Base-by-base conservation (phyloP, 495 filamentous ascomycete species). In the Chaetomium cochliodes region DNA sequence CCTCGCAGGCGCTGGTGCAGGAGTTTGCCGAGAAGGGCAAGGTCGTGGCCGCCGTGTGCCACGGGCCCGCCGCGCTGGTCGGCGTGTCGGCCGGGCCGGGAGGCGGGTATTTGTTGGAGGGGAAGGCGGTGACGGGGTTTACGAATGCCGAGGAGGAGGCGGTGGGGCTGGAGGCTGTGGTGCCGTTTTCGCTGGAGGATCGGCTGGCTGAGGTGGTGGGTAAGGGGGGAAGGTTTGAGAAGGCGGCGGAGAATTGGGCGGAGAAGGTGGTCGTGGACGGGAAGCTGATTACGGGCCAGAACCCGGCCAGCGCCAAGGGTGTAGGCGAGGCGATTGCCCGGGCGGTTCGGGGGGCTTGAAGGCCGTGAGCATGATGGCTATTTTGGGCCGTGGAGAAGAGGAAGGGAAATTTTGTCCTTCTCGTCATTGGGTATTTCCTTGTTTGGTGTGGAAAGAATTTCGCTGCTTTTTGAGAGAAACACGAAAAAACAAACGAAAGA, bases 281-380 rank as follows among this genome's bases (percentile, higher is more conserved):
- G 0, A 78, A 76, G 68, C 60, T 92, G 60, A 88, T 92, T 64
- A 92, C 90, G 2, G 90, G 90, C 0, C 88, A 92, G 79, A 92
- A 92, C 67, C 90, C 90, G 18, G 83, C 81, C 11, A 87, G 84
- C 72, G 88, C 87, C 15, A 79, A 76, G 30, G 81, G 72, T 0
- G 77, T 92, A 53, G 89, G 82, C 0, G 80, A 88, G 73, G 79
- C 72, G n/a, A 65, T 82, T 65, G 68, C 75, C 18, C 76, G 75
- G 69, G 68, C 71, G 11, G 50, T 69, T 23, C 11, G 20, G 54
- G 47, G 33, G 41, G 65, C 30, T 18, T 63, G 50, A 67, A n/a
- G n/a, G n/a, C n/a, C n/a, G n/a, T n/a, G n/a, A n/a, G n/a, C n/a
- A n/a, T n/a, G n/a, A n/a, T n/a, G n/a, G n/a, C n/a, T n/a, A n/a